Base-by-base conservation (phyloP, 306 rosid species). In the Ochetophila trinervis region DNA sequence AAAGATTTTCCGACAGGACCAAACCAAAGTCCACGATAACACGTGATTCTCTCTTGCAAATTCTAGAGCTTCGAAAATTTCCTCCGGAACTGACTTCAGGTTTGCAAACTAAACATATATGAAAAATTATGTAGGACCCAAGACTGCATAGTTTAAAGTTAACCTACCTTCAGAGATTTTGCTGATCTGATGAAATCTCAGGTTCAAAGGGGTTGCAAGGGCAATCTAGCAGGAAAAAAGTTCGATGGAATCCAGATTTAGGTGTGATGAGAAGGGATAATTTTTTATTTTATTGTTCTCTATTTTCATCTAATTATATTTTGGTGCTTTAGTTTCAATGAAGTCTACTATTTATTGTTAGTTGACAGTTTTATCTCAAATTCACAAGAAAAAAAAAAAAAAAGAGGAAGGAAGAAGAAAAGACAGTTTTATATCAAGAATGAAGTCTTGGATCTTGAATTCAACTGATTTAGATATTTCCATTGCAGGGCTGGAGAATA, bases 201-300 rank as follows among this genome's bases (percentile, higher is more conserved):
- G 88, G 90, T 69, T 42, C 78, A 8, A 69, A 66, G 55, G 78
- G 62, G 63, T 71, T 19, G 61, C 67, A 32, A 62, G 34, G n/a
- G 32, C 65, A 45, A 57, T 54, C 66, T 60, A 77, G 62, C 53
- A 82, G 54, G 20, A 81, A 78, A 74, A 82, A 64, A 56, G 76
- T 74, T 60, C 74, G 82, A 57, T 86, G 96, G 96, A 87, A 85
- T 76, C 88, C 85, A 8, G 84, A 89, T 76, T 44, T 74, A 53
- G 90, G 94, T 87, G 66, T 50, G 60, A 64, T 73, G 60, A 74
- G 73, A 77, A 51, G 65, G 30, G 17, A 50, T 54, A 24, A 68
- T 48, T 58, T 50, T 8, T 11, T 27, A 12, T 48, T 57, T 47
- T 32, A 14, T 5, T 9, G 32, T 44, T 61, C 18, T 57, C 40